These are phyloP conservation scores for Fusarium brevicatenulatum DNA, from an alignment of 2,329 filamentous ascomycete species.

Conservation along the genomic window DNA sequence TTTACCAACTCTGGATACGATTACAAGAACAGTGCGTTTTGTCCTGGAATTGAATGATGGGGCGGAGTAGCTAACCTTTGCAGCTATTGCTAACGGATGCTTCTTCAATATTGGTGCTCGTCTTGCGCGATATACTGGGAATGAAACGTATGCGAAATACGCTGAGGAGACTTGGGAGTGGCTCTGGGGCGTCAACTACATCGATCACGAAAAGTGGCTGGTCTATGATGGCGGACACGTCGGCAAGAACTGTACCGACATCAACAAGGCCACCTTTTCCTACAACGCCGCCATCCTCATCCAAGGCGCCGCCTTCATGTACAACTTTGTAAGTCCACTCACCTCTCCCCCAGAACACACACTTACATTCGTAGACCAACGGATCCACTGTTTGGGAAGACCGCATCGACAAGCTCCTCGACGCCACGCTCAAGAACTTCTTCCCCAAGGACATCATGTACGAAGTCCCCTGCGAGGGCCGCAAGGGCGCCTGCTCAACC, in stretches of 20 bases:
- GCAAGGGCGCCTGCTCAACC: conserved; percentile 67
- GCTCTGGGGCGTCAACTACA: conserved; percentile 63
- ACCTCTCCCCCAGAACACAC: accelerated
- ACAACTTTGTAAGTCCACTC: conserved; percentile 63
- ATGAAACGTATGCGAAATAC: conserved; percentile 71
- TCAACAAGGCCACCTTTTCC: conserved; percentile 72
- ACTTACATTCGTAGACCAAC: conserved; percentile 55
- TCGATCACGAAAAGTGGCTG: conserved; percentile 68
- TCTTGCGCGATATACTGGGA: conserved; percentile 75
- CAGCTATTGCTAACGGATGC: conserved; percentile 69
- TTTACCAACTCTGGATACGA: conserved; percentile 78
- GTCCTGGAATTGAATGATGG: accelerated
- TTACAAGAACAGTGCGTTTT: conserved; percentile 73
- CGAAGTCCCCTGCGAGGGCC: conserved; percentile 73
- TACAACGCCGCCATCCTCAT: conserved; percentile 73
- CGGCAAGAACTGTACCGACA: conserved; percentile 66
- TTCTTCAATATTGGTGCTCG: conserved; percentile 75
- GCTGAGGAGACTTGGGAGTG: conserved; percentile 72
- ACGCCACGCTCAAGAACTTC: conserved; percentile 60
- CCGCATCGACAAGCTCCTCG: conserved; percentile 65
- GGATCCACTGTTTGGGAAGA: conserved; percentile 64
- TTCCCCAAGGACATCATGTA: conserved; percentile 68
- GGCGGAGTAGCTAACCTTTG: neutral
- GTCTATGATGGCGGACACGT: conserved; percentile 73
- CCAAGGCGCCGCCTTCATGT: conserved; percentile 74